Conservation (phyloP, 2,329 filamentous ascomycete species). For the Fusarium sp. region DNA sequence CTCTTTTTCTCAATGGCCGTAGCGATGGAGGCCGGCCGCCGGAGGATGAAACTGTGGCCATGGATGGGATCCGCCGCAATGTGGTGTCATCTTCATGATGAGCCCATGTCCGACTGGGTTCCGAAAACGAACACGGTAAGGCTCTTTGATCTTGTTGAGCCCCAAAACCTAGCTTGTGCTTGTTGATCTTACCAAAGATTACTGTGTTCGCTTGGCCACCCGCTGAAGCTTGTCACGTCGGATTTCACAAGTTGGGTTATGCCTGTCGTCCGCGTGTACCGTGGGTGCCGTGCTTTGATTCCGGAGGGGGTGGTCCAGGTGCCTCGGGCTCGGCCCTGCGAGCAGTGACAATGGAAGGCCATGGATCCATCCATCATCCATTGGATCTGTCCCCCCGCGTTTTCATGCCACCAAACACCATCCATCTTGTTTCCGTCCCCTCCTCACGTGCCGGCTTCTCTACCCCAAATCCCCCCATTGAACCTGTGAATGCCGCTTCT, state of each 20-base stretch:
- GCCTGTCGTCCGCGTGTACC: neutral
- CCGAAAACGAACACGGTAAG: conserved; percentile 43
- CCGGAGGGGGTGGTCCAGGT: conserved; percentile 13
- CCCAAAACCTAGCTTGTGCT: neutral
- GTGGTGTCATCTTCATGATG: conserved; percentile 27
- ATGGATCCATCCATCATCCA: conserved; percentile 2
- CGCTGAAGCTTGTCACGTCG: neutral
- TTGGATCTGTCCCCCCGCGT: conserved; percentile 14
- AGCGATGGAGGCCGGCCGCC: neutral
- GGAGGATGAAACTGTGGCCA: conserved; percentile 12
- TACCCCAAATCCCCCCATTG: conserved; percentile 15
- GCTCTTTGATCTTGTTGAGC: conserved; percentile 5
- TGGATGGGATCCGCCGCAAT: conserved; percentile 7
- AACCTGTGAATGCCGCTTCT: neutral
- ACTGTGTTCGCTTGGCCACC: neutral
- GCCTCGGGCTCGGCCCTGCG: conserved; percentile 24
- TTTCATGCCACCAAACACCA: conserved; percentile 6
- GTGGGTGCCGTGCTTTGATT: conserved; percentile 22
- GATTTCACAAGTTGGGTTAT: neutral
- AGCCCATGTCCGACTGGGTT: conserved; percentile 28
- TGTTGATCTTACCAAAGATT: neutral
- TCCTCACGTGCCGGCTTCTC: conserved; percentile 2
- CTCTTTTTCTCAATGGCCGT: neutral
- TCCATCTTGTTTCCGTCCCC: conserved; percentile 8
- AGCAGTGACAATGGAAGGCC: conserved; percentile 13